A percentile compares a stretch with the other conserved stretches of the same genome.
phyloP scores from a whole-genome alignment of 495 filamentous ascomycete genomes.

The Lindgomyces ingoldianus region DNA sequence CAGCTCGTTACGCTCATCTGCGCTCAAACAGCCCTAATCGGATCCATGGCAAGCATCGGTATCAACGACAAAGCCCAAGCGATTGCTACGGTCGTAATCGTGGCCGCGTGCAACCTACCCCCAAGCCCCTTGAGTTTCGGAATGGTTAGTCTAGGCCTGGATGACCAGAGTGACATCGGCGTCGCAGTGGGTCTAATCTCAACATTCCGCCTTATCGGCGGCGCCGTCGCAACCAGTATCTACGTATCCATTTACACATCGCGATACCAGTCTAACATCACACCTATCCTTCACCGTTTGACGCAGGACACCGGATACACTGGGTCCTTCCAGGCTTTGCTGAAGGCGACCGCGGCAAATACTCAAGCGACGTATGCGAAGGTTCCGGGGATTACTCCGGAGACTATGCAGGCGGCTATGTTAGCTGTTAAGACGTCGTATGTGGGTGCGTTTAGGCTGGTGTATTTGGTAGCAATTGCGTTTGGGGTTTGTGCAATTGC shows the following conservation, averaged over 20 bases:
- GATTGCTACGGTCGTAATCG: constrained; percentile 24
- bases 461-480: constrained; percentile 29
- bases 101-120: constrained; percentile 12
- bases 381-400: constrained; percentile 18
- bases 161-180: constrained; percentile 34
- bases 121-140: constrained; percentile 27
- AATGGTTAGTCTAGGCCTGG: constrained; percentile 29
- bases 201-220: constrained; percentile 34
- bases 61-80: constrained; percentile 27
- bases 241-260: constrained; percentile 28
- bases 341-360: constrained; percentile 19
- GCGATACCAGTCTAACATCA: constrained; percentile 16
- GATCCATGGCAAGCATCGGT: constrained; percentile 29
- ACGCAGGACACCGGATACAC: neutral
- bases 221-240: constrained; percentile 27
- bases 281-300: neutral
- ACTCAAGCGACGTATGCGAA: constrained; percentile 27
- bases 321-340: neutral
- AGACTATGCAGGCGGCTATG: constrained; percentile 6
- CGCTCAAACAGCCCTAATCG: constrained; percentile 30
- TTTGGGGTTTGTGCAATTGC: constrained; percentile 31
- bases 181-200: constrained; percentile 32
- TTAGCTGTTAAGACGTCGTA: constrained; percentile 21
- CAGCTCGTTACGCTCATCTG: constrained; percentile 25
- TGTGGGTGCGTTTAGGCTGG: constrained; percentile 19